These are phyloP conservation scores for Xylaria longipes DNA, from an alignment of 495 filamentous ascomycete genomes.

Conservation along the genomic window DNA sequence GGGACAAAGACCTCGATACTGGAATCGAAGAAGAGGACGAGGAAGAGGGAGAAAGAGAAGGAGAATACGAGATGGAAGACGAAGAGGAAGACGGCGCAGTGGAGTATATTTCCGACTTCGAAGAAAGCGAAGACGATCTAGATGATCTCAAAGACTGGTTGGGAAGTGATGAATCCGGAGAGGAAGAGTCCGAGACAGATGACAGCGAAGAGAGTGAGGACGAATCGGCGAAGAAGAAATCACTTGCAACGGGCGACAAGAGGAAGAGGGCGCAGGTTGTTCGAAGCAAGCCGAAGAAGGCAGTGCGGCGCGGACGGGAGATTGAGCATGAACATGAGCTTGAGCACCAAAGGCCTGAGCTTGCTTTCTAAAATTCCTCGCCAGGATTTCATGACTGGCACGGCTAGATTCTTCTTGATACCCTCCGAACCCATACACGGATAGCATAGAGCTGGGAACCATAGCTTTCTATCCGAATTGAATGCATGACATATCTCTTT, in stretches of 20 bases:
- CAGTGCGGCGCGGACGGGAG: slow-evolving; percentile 62
- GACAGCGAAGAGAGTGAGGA: slow-evolving; percentile 57
- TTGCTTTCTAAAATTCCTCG: slow-evolving; percentile 46
- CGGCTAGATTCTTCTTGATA: slow-evolving; percentile 23
- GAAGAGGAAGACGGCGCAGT: slow-evolving; percentile 79
- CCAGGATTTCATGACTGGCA: background rate
- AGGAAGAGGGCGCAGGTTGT: slow-evolving; percentile 67
- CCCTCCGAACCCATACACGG: slow-evolving; percentile 11
- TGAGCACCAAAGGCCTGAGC: slow-evolving; percentile 43
- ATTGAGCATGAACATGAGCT: slow-evolving; percentile 76
- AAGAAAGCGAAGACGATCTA: slow-evolving; percentile 57
- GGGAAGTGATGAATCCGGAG: slow-evolving; percentile 56
- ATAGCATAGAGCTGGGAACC: background rate
- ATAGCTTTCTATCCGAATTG: background rate
- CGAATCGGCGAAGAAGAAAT: slow-evolving; percentile 49
- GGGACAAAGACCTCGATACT: slow-evolving; percentile 87
- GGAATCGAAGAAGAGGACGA: slow-evolving; percentile 81
- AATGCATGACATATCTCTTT: background rate
- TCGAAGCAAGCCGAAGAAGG: slow-evolving; percentile 68
- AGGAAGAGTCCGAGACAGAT: slow-evolving; percentile 56
- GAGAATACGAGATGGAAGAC: slow-evolving; percentile 59
- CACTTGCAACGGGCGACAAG: slow-evolving; percentile 62
- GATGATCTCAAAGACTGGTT: slow-evolving; percentile 59
- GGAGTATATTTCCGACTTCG: slow-evolving; percentile 78
- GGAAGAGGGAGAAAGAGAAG: slow-evolving; percentile 67